phyloP scores from a whole-genome alignment of 1,284 basidiomycete species.

The Cutaneotrichosporon arboriforme region DNA sequence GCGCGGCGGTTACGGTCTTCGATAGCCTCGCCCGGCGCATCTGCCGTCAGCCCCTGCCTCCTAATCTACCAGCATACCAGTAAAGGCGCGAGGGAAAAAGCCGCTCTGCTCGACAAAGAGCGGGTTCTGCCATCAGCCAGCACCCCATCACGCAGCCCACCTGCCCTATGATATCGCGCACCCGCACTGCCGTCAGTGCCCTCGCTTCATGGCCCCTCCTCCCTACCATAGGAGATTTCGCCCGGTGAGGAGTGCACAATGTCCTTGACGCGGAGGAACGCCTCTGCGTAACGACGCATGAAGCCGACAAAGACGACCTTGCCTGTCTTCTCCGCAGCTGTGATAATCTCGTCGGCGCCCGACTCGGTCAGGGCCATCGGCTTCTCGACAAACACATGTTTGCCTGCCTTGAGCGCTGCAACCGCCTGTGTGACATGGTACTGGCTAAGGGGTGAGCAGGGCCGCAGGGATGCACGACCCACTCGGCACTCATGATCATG shows the following conservation, averaged over 20 bases:
- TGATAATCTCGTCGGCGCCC: slow-evolving; percentile 27
- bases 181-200: slow-evolving; percentile 22
- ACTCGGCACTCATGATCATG: slow-evolving; percentile 30
- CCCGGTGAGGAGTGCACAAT: slow-evolving; percentile 19
- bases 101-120: slow-evolving; percentile 33
- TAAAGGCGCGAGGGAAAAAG: slow-evolving; percentile 11
- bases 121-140: slow-evolving; percentile 33
- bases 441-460: background rate
- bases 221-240: slow-evolving; percentile 11
- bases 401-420: slow-evolving; percentile 18
- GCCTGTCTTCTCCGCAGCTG: slow-evolving; percentile 18
- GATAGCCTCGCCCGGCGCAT: slow-evolving; percentile 27
- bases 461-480: too few species aligned
- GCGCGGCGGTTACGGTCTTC: slow-evolving; percentile 16
- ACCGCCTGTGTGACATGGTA: slow-evolving; percentile 19
- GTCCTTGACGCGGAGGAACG: slow-evolving; percentile 41
- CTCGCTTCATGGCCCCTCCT: background rate
- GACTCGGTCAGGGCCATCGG: slow-evolving; percentile 29
- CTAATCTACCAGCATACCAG: background rate
- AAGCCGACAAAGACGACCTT: slow-evolving; percentile 41
- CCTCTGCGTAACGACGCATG: slow-evolving; percentile 48
- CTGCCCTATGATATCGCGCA: slow-evolving; percentile 49
- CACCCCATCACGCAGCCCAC: slow-evolving; percentile 30
- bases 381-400: slow-evolving; percentile 41
- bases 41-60: slow-evolving; percentile 33